Base-by-base conservation (phyloP, 1,139 yeast genomes). In the Kodamaea sp. region DNA sequence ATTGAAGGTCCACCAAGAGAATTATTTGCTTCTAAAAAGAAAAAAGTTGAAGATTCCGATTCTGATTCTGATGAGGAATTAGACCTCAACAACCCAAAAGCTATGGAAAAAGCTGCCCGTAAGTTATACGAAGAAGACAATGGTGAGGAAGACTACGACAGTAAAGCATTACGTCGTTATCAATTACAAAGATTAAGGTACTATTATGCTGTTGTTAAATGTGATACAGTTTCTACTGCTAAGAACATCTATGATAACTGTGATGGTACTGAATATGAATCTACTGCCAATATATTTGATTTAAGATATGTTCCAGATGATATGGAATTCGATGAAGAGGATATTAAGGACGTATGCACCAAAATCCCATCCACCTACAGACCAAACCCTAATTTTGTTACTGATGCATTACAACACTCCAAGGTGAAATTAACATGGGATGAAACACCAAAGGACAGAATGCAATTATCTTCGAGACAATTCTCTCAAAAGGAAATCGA, bases 371-470 rank as follows among this genome's bases (percentile, higher is more conserved):
- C 81, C 4, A 77, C 77, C 37, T 94, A 92, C 61, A 81, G 79
- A 51, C 98, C 98, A n/a, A 72, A 70, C 39, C 75, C 81, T 8
- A 57, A 65, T 2, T 94, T 92, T 63, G 87, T 87, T 27, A 94
- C 97, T 2, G 96, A 87, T 62, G 97, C 97, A 0, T 72, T 90
- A 43, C 96, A 89, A 57, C 96, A 88, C 58, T 88, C 96, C 9
- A 89, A 88, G 55, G 97, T 90, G 35, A 87, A 87, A 57, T 72
- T 90, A 47, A 89, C 97, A 0, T 90, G 97, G 97, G 99, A 94
- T 62, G 97, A 92, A 63, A 94, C 97, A 0, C 98, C 98, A 4
- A 83, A 80, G 44, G 97, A 89, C 54, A 78, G 98, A 58, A 62
- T 80, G n/a, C 81, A 85, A 41, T 62, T 90, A 39, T 79, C 96